These are phyloP conservation scores for Penicillium coprophilum DNA, from an alignment of 495 filamentous ascomycete species.

Conservation along the genomic window DNA sequence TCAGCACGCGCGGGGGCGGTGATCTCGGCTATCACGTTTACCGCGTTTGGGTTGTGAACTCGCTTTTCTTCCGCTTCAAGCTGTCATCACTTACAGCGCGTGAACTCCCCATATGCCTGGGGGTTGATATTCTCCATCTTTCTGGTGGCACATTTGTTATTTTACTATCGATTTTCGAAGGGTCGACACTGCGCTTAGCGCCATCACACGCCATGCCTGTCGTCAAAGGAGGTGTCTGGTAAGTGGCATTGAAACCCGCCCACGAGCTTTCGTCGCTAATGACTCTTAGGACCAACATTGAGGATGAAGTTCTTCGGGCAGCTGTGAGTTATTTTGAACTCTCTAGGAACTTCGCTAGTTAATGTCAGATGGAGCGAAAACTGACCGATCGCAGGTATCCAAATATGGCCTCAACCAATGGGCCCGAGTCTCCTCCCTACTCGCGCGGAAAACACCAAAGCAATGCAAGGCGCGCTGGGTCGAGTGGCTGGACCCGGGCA, in stretches of 20 bases:
- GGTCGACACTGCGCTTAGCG: slow-evolving; percentile 9
- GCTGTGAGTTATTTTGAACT: slow-evolving; percentile 44
- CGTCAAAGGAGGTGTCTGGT: slow-evolving; percentile 97
- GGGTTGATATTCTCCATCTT: slow-evolving; percentile 22
- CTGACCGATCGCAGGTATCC: slow-evolving; percentile 59
- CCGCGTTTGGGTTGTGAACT: slow-evolving; percentile 26
- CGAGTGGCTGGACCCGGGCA: slow-evolving; percentile 97
- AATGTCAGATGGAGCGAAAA: slow-evolving; percentile 3
- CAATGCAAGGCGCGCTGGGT: slow-evolving; percentile 98
- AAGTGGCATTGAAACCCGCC: slow-evolving; percentile 44
- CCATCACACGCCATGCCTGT: slow-evolving; percentile 69
- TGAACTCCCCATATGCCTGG: slow-evolving; percentile 15
- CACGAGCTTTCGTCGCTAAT: slow-evolving; percentile 27
- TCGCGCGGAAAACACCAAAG: slow-evolving; percentile 96
- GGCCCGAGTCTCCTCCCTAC: slow-evolving; percentile 95
- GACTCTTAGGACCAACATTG: slow-evolving; percentile 60
- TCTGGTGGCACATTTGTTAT: slow-evolving; percentile 10
- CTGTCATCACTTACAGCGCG: slow-evolving; percentile 19
- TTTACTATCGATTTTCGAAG: neutral
- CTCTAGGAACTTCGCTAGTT: neutral
- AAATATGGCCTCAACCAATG: slow-evolving; percentile 99
- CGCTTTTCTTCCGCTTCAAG: slow-evolving; percentile 26
- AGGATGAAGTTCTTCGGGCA: slow-evolving; percentile 96
- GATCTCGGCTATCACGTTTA: slow-evolving; percentile 12
- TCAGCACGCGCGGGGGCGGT: slow-evolving; percentile 34